Percentiles rank a stretch among this genome's conserved stretches.
Evolutionary conservation across 108 stramenopile species (phyloP).

Genomic region (Skeletonema menzelii): DNA sequence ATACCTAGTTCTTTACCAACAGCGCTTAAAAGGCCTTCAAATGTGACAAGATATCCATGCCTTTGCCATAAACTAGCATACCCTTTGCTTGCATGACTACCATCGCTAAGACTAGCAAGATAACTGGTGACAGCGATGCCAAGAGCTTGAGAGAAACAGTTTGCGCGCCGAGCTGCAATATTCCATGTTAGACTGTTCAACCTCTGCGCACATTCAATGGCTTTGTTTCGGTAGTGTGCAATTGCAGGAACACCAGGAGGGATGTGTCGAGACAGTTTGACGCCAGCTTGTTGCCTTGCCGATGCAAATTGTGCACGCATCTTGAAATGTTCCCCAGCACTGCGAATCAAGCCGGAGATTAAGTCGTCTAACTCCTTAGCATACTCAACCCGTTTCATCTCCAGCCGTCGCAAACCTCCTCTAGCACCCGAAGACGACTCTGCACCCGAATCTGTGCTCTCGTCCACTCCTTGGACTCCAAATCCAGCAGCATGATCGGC

Average conservation of each 20-base stretch:
- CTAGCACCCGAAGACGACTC: conserved; percentile 26
- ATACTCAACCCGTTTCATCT: conserved; percentile 58
- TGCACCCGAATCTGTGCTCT: conserved; percentile 2
- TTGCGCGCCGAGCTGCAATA: conserved; percentile 76
- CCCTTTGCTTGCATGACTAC: conserved; percentile 61
- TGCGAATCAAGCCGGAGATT: conserved; percentile 25
- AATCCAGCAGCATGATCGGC: conserved; percentile 89
- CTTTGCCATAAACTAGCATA: conserved; percentile 56
- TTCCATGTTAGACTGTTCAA: conserved; percentile 82
- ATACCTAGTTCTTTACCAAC: conserved; percentile 90
- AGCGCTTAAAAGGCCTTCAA: conserved; percentile 85
- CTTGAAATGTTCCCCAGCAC: conserved; percentile 63
- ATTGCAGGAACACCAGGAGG: conserved; percentile 38
- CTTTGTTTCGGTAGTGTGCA: conserved; percentile 48
- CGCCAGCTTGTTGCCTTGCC: conserved; percentile 48
- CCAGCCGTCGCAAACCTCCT: conserved; percentile 82
- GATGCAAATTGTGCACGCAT: conserved; percentile 24
- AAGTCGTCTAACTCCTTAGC: conserved; percentile 47
- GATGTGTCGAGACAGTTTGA: conserved; percentile 61
- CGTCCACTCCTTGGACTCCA: conserved; percentile 53
- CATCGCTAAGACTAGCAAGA: conserved; percentile 71
- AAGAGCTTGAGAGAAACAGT: conserved; percentile 83
- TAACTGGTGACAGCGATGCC: conserved; percentile 80
- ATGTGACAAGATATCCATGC: conserved; percentile 86
- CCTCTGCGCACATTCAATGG: conserved; percentile 66